Conservation (phyloP, 2,329 filamentous ascomycete species). For the Alternaria alternata region DNA sequence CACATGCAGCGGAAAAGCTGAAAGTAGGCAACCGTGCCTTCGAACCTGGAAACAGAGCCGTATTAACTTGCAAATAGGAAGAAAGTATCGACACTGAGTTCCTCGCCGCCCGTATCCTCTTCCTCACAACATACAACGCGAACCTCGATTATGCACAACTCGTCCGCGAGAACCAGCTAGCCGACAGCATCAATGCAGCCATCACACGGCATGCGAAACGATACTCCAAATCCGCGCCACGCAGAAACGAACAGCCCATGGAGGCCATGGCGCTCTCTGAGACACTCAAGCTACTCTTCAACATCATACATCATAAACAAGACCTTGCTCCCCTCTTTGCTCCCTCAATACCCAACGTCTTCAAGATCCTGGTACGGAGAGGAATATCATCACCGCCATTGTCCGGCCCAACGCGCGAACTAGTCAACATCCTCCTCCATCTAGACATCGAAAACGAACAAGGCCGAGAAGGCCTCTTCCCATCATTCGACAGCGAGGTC, state of each 20-base stretch:
- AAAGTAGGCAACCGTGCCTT: conserved; percentile 54
- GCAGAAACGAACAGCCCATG: conserved; percentile 62
- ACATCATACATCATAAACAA: conserved; percentile 78
- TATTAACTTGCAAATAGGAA: conserved; percentile 52
- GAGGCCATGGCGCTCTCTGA: conserved; percentile 83
- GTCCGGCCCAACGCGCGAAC: conserved; percentile 72
- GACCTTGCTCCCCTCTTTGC: conserved; percentile 70
- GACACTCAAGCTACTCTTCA: conserved; percentile 88
- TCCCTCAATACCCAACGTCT: conserved; percentile 71
- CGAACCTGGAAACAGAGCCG: background rate
- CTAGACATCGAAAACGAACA: conserved; percentile 68
- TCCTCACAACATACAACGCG: conserved; percentile 80
- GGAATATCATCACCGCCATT: conserved; percentile 71
- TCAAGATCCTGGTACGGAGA: conserved; percentile 72
- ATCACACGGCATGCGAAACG: conserved; percentile 68
- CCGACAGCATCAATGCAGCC: conserved; percentile 73
- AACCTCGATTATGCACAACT: conserved; percentile 71
- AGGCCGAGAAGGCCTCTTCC: conserved; percentile 68
- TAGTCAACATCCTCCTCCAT: conserved; percentile 84
- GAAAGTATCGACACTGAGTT: conserved; percentile 87
- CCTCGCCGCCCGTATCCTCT: conserved; percentile 78
- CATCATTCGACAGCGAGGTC: conserved; percentile 65
- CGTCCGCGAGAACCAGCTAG: conserved; percentile 71
- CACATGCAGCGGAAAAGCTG: conserved; percentile 73
- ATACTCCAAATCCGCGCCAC: conserved; percentile 51